Evolutionary conservation across 2,329 filamentous ascomycete species (phyloP).

Genomic region (Alternaria sp.): DNA sequence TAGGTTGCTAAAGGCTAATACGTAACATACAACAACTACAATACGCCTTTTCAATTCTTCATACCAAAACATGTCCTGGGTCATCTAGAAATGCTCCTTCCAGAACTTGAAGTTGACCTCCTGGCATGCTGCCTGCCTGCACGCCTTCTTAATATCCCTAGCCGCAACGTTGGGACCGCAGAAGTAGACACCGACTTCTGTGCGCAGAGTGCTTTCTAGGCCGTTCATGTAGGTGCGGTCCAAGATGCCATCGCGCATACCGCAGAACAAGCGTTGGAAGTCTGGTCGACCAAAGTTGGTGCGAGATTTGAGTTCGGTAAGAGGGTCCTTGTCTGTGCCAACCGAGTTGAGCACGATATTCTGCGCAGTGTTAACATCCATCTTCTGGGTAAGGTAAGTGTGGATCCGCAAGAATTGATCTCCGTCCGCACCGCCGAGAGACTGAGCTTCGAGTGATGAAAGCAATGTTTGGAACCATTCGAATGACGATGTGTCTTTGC

Average conservation of each 20-base stretch:
- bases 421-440: constrained; percentile 67
- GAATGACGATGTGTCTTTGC: constrained; percentile 92
- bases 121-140: constrained; percentile 73
- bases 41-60: not conserved
- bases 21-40: constrained; percentile 11
- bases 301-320: constrained; percentile 87
- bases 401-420: constrained; percentile 96
- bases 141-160: constrained; percentile 83
- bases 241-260: constrained; percentile 87
- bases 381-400: constrained; percentile 93
- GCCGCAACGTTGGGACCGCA: constrained; percentile 86
- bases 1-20: constrained; percentile 15
- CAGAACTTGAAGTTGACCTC: constrained; percentile 96
- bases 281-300: constrained; percentile 97
- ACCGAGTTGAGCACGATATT: constrained; percentile 98
- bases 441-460: constrained; percentile 88
- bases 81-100: constrained; percentile 81
- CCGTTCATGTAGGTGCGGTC: constrained; percentile 86
- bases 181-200: constrained; percentile 96
- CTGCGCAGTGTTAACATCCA: constrained; percentile 90
- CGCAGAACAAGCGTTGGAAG: constrained; percentile 79
- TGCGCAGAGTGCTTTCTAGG: constrained; percentile 76
- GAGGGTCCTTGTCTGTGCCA: constrained; percentile 83
- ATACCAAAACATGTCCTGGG: constrained; percentile 1
- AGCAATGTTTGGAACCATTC: constrained; percentile 99